Evolutionary conservation across 441 rosid species (phyloP), one percentile per base, ranked within the genome.

Genomic region (Jatropha multifida): DNA sequence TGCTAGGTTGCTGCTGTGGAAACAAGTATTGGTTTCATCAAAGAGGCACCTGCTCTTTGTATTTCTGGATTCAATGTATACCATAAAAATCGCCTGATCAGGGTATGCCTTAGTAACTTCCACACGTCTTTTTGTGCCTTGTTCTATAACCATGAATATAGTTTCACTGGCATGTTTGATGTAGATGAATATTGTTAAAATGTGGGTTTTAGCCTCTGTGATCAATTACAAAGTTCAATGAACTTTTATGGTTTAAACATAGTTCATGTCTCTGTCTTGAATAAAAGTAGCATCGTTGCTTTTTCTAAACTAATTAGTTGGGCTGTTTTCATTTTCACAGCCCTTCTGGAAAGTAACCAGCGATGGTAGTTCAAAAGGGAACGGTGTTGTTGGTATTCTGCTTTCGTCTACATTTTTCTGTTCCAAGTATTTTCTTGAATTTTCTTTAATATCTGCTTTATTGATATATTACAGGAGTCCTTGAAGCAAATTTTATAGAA

Each of bases 401-500:
- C 69, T 77, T 68, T 80, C 75, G 69, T 77, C 74, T 56, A 18
- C 40, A 58, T n/a, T 73, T 59, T 44, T 44, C 10, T 5, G 64
- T 74, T 38, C 58, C 73, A 27, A 74, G 41, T 63, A 1, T 65
- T 78, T 68, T n/a, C 55, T 61, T 62, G 42, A 60, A 62, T 46
- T 54, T 68, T 69, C 49, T 76, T 69, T 71, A 73, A 76, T 66
- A 68, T 76, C 69, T 51, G 66, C 69, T 77, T 71, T 44, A 37
- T 23, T 81, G 63, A 71, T 46, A 20, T 72, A 60, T 79, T 84
- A 48, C 71, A 93, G 99, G 99, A 76, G 93, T 91, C 80, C 92
- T 95, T 77, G 98, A 95, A 87, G 99, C 92, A 73, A 90, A 95
- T 85, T 95, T 95, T 80, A 88, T 95, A 63, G 99, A 95, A 86